These are phyloP conservation scores for Dioscorea dumetorum DNA, from an alignment of 106 monocot species.

Conservation along the genomic window DNA sequence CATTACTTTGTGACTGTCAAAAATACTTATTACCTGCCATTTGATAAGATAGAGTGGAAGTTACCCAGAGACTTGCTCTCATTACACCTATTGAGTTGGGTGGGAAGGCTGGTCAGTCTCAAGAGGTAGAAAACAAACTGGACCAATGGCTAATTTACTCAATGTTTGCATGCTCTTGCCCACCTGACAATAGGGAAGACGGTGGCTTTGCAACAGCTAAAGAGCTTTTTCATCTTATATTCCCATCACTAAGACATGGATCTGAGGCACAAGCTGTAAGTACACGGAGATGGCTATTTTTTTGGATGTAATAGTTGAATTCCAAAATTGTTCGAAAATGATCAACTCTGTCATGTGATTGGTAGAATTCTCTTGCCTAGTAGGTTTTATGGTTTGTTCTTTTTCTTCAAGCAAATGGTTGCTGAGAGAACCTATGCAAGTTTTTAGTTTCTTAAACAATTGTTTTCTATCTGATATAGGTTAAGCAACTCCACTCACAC, in stretches of 20 bases:
- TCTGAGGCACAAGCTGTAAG: slow-evolving; percentile 87
- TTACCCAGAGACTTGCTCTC: slow-evolving; percentile 64
- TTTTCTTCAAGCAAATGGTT: no score
- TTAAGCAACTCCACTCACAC: no score
- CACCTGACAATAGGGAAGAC: slow-evolving; percentile 77
- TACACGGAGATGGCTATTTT: background rate
- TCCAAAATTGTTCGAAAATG: no score
- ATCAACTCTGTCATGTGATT: no score
- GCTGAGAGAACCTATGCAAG: no score
- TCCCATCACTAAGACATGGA: slow-evolving; percentile 86
- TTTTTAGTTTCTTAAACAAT: no score
- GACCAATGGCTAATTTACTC: slow-evolving; percentile 98
- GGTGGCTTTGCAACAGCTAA: slow-evolving; percentile 44
- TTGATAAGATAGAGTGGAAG: slow-evolving; percentile 51
- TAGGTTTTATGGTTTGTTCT: no score
- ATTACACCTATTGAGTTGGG: slow-evolving; percentile 87
- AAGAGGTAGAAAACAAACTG: slow-evolving; percentile 75
- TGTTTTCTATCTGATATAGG: no score
- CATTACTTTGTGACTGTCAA: no score
- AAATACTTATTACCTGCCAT: background rate
- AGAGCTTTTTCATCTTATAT: slow-evolving; percentile 87
- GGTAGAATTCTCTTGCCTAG: no score
- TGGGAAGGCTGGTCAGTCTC: slow-evolving; percentile 81
- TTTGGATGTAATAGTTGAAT: no score
- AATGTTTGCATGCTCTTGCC: slow-evolving; percentile 93